Evolutionary conservation across 2,329 filamentous ascomycete genomes (phyloP).

Genomic region (Epichloe scottii): DNA sequence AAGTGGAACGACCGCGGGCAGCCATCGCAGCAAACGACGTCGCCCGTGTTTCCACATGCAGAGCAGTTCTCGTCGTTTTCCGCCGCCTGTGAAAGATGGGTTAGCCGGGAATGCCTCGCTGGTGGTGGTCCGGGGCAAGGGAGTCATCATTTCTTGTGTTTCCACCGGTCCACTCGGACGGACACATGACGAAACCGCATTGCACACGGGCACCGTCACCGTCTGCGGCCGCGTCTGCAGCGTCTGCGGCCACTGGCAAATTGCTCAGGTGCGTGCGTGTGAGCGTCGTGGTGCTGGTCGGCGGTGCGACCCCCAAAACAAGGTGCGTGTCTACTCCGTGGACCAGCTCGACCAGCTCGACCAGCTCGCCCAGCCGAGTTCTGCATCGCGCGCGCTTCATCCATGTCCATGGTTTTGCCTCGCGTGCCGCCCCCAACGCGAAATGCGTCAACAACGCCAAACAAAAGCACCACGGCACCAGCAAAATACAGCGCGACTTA

Average conservation of each 20-base stretch:
- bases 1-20: constrained; percentile 88
- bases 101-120: constrained; percentile 17
- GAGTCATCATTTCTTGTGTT: not conserved
- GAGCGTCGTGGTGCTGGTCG: constrained; percentile 2
- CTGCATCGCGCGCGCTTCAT: not conserved
- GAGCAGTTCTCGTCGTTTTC: constrained; percentile 89
- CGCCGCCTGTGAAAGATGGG: constrained; percentile 17
- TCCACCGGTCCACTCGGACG: not conserved
- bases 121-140: not conserved
- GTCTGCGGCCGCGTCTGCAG: not conserved
- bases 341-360: too few species aligned
- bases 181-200: constrained; percentile 3
- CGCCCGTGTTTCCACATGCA: constrained; percentile 70
- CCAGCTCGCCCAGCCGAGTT: too few species aligned
- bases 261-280: not conserved
- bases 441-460: not conserved
- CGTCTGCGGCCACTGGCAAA: constrained; percentile 1
- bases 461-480: not conserved
- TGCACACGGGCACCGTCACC: not conserved
- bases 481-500: constrained; percentile 23
- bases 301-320: too few species aligned
- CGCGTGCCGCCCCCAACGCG: not conserved
- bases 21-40: constrained; percentile 86
- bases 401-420: too few species aligned
- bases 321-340: too few species aligned